These are phyloP conservation scores for Aaosphaeria arxii DNA, from an alignment of 2,329 filamentous ascomycete species.

Conservation along the genomic window DNA sequence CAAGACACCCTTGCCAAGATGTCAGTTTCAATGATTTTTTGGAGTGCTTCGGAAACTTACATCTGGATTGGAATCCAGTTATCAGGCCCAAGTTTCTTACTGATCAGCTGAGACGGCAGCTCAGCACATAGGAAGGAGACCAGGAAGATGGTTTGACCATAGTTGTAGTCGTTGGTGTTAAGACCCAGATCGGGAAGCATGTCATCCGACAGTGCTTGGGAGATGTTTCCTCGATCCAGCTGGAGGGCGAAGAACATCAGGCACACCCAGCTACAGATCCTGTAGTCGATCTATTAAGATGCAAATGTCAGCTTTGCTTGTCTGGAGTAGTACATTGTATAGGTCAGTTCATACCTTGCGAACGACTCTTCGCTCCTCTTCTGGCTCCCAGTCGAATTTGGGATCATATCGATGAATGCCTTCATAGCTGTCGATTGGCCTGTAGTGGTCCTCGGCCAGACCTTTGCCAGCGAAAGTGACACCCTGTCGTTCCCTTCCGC, in stretches of 20 bases:
- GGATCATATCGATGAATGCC: conserved; percentile 60
- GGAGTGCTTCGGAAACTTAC: conserved; percentile 9
- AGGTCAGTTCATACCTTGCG: conserved; percentile 43
- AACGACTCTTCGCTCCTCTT: conserved; percentile 56
- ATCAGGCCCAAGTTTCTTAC: conserved; percentile 46
- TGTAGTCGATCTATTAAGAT: conserved; percentile 46
- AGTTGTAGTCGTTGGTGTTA: conserved; percentile 39
- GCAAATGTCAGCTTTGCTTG: background rate
- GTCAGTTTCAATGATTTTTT: background rate
- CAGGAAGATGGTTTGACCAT: conserved; percentile 62
- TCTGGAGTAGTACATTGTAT: background rate
- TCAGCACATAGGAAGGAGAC: conserved; percentile 68
- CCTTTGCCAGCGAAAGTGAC: conserved; percentile 36
- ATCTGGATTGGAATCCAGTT: conserved; percentile 45
- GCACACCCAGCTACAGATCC: conserved; percentile 52
- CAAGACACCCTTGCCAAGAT: conserved; percentile 35
- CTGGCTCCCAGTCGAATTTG: conserved; percentile 52
- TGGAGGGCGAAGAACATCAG: conserved; percentile 56
- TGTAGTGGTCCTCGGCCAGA: conserved; percentile 39
- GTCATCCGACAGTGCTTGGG: conserved; percentile 36
- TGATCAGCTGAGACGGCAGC: conserved; percentile 46
- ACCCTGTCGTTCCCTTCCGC: conserved; percentile 12
- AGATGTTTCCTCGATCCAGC: conserved; percentile 48
- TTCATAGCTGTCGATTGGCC: conserved; percentile 57
- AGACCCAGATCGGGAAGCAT: conserved; percentile 29